A percentile compares a stretch with the other conserved stretches of the same genome.
These are phyloP conservation scores for Rauvolfia tetraphylla DNA, from an alignment of 257 asterid species.

Conservation along the genomic window DNA sequence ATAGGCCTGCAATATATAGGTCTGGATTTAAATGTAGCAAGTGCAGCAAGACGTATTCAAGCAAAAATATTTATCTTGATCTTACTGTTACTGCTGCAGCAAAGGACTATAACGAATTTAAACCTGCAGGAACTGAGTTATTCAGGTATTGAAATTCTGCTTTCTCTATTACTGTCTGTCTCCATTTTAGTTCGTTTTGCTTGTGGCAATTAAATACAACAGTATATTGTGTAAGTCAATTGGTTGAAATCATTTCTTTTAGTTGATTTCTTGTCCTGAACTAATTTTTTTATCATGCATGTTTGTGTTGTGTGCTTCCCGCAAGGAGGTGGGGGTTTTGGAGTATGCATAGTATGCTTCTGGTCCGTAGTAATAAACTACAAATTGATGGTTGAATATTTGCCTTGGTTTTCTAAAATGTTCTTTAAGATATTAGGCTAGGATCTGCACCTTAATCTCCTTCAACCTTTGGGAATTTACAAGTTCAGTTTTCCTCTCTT, in stretches of 20 bases:
- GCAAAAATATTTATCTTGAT: slow-evolving; percentile 86
- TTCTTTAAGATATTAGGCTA: background rate
- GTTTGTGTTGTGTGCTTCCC: background rate
- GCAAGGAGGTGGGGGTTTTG: background rate
- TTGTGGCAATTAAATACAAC: background rate
- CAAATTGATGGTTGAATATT: background rate
- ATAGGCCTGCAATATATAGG: slow-evolving; percentile 89
- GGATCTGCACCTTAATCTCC: background rate
- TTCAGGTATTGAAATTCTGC: slow-evolving; percentile 51
- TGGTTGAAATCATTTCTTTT: background rate
- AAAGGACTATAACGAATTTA: slow-evolving; percentile 72
- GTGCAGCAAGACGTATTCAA: slow-evolving; percentile 83
- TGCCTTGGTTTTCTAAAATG: background rate
- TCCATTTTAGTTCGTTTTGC: background rate
- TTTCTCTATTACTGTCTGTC: background rate
- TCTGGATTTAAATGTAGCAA: slow-evolving; percentile 81
- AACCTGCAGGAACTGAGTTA: slow-evolving; percentile 81
- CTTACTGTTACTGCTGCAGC: slow-evolving; percentile 86
- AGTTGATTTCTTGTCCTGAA: background rate
- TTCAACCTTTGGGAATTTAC: background rate
- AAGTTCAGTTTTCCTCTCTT: background rate
- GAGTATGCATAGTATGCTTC: background rate
- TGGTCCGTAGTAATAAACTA: background rate
- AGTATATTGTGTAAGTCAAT: background rate
- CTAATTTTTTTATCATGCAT: background rate